Conservation (phyloP, 768 basidiomycete species). For the Candolleomyces aberdarensis region DNA sequence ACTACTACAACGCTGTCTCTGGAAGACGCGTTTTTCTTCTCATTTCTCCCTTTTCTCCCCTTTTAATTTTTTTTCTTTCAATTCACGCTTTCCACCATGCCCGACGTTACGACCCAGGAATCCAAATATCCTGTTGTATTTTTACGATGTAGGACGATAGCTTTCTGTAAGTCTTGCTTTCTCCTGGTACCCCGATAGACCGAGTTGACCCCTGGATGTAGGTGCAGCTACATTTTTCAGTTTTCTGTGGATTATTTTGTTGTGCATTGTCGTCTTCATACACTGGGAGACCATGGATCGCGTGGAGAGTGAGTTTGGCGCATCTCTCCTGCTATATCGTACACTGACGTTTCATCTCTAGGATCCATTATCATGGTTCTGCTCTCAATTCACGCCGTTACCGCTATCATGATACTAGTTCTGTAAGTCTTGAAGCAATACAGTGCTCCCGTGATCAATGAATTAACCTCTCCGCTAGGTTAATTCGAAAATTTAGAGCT, state of each 20-base stretch:
- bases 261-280: conserved; percentile 22
- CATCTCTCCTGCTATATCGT: neutral
- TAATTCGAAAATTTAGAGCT: conserved; percentile 22
- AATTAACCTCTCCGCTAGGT: conserved; percentile 8
- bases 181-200: neutral
- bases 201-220: neutral
- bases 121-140: conserved; percentile 6
- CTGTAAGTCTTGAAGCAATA: conserved; percentile 18
- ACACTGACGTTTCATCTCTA: neutral
- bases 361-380: conserved; percentile 26
- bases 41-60: neutral
- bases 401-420: conserved; percentile 24
- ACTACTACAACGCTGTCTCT: neutral
- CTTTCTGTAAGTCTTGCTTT: conserved; percentile 4
- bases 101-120: neutral
- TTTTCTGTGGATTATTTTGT: conserved; percentile 26
- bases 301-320: conserved; percentile 21
- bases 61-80: neutral
- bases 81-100: neutral
- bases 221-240: conserved; percentile 21
- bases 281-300: conserved; percentile 25
- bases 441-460: neutral
- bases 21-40: conserved; percentile 3
- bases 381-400: conserved; percentile 22
- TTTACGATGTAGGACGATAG: conserved; percentile 7